These are phyloP conservation scores for Xylariaceae sp. DNA, from an alignment of 2,329 filamentous ascomycete genomes.

Conservation along the genomic window DNA sequence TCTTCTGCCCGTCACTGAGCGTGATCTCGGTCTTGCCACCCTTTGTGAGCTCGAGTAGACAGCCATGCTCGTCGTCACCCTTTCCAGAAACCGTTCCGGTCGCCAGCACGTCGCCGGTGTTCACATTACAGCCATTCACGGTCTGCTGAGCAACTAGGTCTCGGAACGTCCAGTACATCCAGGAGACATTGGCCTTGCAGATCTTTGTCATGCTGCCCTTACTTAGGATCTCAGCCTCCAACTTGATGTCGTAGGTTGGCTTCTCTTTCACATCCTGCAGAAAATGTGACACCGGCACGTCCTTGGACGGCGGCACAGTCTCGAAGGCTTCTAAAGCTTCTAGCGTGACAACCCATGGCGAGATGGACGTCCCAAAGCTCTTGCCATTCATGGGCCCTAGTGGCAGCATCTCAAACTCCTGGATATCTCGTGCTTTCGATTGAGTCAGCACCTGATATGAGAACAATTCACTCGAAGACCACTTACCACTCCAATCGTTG, in stretches of 20 bases:
- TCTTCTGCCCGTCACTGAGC: constrained; percentile 30
- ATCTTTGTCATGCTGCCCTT: constrained; percentile 24
- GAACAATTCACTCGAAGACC: not conserved
- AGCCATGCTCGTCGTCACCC: constrained; percentile 34
- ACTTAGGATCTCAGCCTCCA: constrained; percentile 17
- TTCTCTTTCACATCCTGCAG: constrained; percentile 33
- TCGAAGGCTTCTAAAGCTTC: constrained; percentile 58
- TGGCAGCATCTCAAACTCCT: constrained; percentile 55
- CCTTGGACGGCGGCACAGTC: constrained; percentile 32
- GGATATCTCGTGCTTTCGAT: constrained; percentile 51
- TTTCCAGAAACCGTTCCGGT: constrained; percentile 40
- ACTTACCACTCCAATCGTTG: constrained; percentile 53
- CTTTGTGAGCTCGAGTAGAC: constrained; percentile 38
- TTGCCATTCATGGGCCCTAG: constrained; percentile 59
- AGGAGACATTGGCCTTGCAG: constrained; percentile 30
- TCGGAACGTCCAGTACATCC: constrained; percentile 38
- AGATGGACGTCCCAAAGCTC: constrained; percentile 54
- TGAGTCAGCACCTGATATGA: not conserved
- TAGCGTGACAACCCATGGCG: constrained; percentile 56
- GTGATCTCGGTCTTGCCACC: constrained; percentile 32
- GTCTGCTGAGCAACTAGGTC: constrained; percentile 37
- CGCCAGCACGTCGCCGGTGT: constrained; percentile 38
- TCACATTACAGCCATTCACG: constrained; percentile 34
- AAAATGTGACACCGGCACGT: constrained; percentile 28
- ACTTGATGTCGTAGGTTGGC: constrained; percentile 33